Base-by-base conservation (phyloP, 164 flowering plant species). In the Malania oleifera region DNA sequence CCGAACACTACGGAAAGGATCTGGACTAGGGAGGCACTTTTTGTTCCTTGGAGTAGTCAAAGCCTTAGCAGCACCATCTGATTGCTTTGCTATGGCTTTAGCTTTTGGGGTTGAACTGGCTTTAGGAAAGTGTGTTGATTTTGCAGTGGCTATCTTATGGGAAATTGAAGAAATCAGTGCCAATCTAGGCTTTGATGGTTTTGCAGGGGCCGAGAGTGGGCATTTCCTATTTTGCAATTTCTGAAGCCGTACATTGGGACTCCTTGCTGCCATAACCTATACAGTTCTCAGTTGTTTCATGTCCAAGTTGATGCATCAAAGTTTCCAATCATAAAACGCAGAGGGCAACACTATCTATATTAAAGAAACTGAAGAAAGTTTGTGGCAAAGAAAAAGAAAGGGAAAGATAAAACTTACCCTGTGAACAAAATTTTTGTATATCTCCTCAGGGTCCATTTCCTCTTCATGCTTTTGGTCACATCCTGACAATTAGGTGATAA, bases 251-350 rank as follows among this genome's bases (percentile, higher is more conserved):
- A 87, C 61, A 66, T 88, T 86, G 39, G 98, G 96, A 66, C 98
- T 93, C 58, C 97, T 84, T 17, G 98, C 96, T 18, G 97, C 98
- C 96, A 93, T 87, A 9, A 87, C 96, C 98, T 91, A 77, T 37
- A 55, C 15, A 18, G 41, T 37, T 45, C n/a, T n/a, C 37, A 52
- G 17, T 9, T 27, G 7, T 24, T 31, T 56, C 44, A 61, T n/a
- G 5, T 56, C 40, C 34, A 35, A 66, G 59, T 18, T 41, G 14
- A 39, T 24, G n/a, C 22, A 12, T 40, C 44, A 2, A 40, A 3
- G 17, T 1, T 14, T 15, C 5, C 4, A 40, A 15, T 9, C 0
- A 37, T 39, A 17, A 38, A 31, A 18, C 1, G 37, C 28, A n/a
- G 12, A 15, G 55, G 23, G n/a, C n/a, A n/a, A n/a, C n/a, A n/a